Base-by-base conservation (phyloP, 352 stramenopile genomes). In the Phytopythium boreale region DNA sequence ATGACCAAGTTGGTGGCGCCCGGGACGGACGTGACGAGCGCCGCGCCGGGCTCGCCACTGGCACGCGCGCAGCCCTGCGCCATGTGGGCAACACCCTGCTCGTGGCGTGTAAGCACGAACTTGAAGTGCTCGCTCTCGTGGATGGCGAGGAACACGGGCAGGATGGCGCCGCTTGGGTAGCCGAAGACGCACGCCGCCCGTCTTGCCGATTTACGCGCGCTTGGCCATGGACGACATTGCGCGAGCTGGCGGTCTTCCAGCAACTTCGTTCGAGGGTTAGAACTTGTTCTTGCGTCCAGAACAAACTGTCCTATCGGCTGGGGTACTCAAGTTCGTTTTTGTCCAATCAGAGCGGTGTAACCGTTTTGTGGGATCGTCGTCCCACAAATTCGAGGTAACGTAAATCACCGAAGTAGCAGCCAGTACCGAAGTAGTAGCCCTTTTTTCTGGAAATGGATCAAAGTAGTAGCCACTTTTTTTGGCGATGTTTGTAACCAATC, bases 71-170 rank as follows among this genome's bases (percentile, higher is more conserved):
- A 95, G 11, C 87, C 87, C 62, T 95, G 85, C 7, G 87, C 87
- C 87, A 95, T 95, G 71, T 95, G 87, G 6, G 85, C 87, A 2
- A 85, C 87, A 34, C 85, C 83, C 60, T 95, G 87, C 53, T 95
- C 87, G 59, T 95, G 87, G 10, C 87, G 77, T 49, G 84, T 92
- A 36, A 95, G 71, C 53, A 92, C 71, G 51, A 95, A 95, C 51
- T 95, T 73, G 66, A 95, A 93, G 59, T 92, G 68, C 27, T 92
- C 59, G 63, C 81, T 92, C 56, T 95, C 77, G 69, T 98, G 86
- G 79, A 98, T 98, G 67, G 97, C 92, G 76, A 98, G 93, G 59
- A 98, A 92, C 36, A 98, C 85, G 24, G 95, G 95, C 3, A 98
- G 69, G 63, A 98, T 97, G 61, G 94, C 94, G 53, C 95, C 95